Evolutionary conservation across 2,329 filamentous ascomycete genomes (phyloP).

Genomic region (Aspergillus terreus): DNA sequence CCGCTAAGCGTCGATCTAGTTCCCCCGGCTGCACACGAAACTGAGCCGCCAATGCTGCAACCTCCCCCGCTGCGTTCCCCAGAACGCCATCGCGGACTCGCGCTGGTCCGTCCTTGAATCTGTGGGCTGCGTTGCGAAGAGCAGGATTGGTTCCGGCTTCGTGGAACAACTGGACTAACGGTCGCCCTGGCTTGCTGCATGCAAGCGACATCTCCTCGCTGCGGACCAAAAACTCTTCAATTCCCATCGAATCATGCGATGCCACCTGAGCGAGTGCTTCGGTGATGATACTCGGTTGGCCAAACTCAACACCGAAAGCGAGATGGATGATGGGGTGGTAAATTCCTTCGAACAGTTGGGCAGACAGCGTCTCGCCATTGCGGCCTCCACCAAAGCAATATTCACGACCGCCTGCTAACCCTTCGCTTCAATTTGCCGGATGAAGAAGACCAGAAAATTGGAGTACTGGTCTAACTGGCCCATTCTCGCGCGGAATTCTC

Average conservation of each 20-base stretch:
- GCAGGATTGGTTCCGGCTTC: neutral
- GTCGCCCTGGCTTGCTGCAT: neutral
- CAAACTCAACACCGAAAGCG: slow-evolving; percentile 76
- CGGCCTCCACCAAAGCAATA: slow-evolving; percentile 12
- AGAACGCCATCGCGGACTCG: neutral
- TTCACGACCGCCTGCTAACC: slow-evolving; percentile 58
- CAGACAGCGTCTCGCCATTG: slow-evolving; percentile 62
- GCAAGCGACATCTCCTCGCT: neutral
- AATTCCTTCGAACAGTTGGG: slow-evolving; percentile 57
- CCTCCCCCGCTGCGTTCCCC: neutral
- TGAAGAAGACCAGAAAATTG: slow-evolving; percentile 68
- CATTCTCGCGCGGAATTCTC: slow-evolving; percentile 35
- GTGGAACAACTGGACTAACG: neutral
- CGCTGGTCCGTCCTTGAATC: neutral
- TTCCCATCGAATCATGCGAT: slow-evolving; percentile 49
- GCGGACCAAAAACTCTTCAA: neutral
- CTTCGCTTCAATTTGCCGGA: slow-evolving; percentile 58
- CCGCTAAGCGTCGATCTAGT: neutral
- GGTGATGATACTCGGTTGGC: slow-evolving; percentile 71
- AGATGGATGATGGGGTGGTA: slow-evolving; percentile 76
- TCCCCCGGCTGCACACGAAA: neutral
- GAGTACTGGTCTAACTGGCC: slow-evolving; percentile 60
- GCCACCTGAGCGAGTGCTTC: slow-evolving; percentile 71
- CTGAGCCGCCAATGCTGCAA: neutral
- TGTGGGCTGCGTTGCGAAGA: neutral